A percentile compares a stretch with the other conserved stretches of the same genome.
Evolutionary conservation across 768 basidiomycete species (phyloP).

Genomic region (Lepiota subincarnata): DNA sequence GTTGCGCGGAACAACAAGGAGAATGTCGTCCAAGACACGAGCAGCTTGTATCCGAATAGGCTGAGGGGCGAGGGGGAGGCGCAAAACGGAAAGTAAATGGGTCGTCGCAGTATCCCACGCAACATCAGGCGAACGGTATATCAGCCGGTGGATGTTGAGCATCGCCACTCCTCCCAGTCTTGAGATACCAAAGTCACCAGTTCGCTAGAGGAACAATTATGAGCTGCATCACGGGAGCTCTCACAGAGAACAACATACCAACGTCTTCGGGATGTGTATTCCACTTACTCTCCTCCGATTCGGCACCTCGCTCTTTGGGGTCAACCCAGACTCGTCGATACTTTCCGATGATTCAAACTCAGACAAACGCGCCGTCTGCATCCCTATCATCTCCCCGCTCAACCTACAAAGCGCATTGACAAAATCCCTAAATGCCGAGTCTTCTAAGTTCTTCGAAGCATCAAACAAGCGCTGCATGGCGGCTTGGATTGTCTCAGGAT

Average conservation of each 20-base stretch:
- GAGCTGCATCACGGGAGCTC: neutral
- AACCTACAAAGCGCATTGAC: slow-evolving; percentile 73
- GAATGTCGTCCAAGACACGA: slow-evolving; percentile 78
- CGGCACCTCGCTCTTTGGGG: slow-evolving; percentile 37
- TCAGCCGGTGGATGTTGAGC: slow-evolving; percentile 84
- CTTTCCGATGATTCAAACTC: slow-evolving; percentile 32
- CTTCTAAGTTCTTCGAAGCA: slow-evolving; percentile 77
- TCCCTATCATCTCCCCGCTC: slow-evolving; percentile 89
- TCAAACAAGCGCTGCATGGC: slow-evolving; percentile 86
- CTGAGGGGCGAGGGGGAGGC: slow-evolving; percentile 65
- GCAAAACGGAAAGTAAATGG: slow-evolving; percentile 77
- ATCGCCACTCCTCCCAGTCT: slow-evolving; percentile 77
- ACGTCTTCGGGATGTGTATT: slow-evolving; percentile 74
- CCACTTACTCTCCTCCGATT: slow-evolving; percentile 81
- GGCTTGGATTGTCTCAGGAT: slow-evolving; percentile 66
- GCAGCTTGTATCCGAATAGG: slow-evolving; percentile 87
- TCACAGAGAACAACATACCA: slow-evolving; percentile 44
- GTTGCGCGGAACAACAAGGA: slow-evolving; percentile 74
- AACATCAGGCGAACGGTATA: slow-evolving; percentile 75
- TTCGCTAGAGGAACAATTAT: slow-evolving; percentile 46
- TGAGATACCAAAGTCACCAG: slow-evolving; percentile 90
- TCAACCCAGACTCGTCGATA: slow-evolving; percentile 32
- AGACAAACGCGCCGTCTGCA: slow-evolving; percentile 55
- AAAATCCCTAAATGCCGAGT: slow-evolving; percentile 78
- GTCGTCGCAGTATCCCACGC: slow-evolving; percentile 82